Evolutionary conservation across 2,329 filamentous ascomycete species (phyloP).

Genomic region (Emmonsia crescens): DNA sequence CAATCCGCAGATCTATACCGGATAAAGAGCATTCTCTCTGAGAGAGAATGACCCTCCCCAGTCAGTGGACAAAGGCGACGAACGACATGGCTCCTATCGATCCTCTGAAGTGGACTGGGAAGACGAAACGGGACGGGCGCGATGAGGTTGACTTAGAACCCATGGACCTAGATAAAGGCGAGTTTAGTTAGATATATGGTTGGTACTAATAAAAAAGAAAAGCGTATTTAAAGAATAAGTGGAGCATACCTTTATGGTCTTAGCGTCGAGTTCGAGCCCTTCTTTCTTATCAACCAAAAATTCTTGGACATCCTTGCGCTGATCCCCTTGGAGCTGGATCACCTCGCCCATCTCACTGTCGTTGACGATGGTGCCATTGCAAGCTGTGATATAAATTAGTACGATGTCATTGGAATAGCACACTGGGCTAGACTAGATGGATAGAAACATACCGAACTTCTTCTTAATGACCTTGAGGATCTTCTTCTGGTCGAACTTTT

Average conservation of each 20-base stretch:
- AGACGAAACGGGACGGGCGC: slow-evolving; percentile 34
- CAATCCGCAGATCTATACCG: neutral
- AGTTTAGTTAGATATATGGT: slow-evolving; percentile 2
- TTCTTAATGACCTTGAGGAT: slow-evolving; percentile 99
- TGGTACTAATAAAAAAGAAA: neutral
- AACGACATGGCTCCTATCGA: slow-evolving; percentile 25
- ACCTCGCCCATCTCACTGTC: slow-evolving; percentile 97
- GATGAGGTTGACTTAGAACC: slow-evolving; percentile 38
- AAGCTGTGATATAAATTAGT: slow-evolving; percentile 48
- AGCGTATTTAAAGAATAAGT: neutral
- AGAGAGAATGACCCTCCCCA: neutral
- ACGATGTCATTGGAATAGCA: neutral
- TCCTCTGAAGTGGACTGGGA: slow-evolving; percentile 32
- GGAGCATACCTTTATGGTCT: slow-evolving; percentile 77
- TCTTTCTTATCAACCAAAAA: slow-evolving; percentile 95
- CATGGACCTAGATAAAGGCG: slow-evolving; percentile 35
- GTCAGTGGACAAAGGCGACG: slow-evolving; percentile 16
- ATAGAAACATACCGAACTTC: slow-evolving; percentile 65
- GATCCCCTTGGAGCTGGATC: slow-evolving; percentile 98
- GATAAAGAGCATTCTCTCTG: slow-evolving; percentile 1
- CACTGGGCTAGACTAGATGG: neutral
- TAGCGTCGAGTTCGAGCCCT: slow-evolving; percentile 83
- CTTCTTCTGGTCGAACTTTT: slow-evolving; percentile 99
- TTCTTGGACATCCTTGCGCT: slow-evolving; percentile 97
- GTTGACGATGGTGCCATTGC: slow-evolving; percentile 99